These are phyloP conservation scores for Amanita pallidorosea DNA, from an alignment of 768 basidiomycete genomes.

Conservation along the genomic window DNA sequence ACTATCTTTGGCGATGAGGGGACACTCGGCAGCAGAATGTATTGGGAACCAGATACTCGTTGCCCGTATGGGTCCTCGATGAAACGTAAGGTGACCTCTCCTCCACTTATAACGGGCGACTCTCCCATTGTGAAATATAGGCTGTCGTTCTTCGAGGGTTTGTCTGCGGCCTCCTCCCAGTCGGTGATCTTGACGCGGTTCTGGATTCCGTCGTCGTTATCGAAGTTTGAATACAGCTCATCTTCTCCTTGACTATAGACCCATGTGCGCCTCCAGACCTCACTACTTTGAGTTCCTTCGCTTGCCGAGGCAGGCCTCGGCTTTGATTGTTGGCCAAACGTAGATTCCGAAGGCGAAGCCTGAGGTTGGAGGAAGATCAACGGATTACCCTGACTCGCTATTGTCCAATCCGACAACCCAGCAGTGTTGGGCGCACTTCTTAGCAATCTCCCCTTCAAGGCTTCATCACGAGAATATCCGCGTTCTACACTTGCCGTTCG, in stretches of 20 bases:
- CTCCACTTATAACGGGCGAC: not conserved
- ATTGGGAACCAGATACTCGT: not conserved
- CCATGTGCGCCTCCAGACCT: conserved; percentile 1
- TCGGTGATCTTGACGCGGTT: not conserved
- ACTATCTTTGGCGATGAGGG: not conserved
- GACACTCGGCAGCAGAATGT: not conserved
- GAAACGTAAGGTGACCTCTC: conserved; percentile 2
- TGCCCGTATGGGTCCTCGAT: not conserved
- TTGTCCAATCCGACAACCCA: not conserved
- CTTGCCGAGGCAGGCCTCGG: not conserved
- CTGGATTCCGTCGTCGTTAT: not conserved
- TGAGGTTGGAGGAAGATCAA: not conserved
- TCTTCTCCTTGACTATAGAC: not conserved
- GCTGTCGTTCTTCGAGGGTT: not conserved
- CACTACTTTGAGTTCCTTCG: not conserved
- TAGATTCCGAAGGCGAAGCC: not conserved
- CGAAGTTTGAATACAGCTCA: not conserved
- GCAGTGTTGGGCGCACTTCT: not conserved
- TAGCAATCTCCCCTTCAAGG: not conserved
- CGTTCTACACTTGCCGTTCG: not conserved
- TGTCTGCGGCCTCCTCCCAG: not conserved
- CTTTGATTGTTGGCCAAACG: not conserved
- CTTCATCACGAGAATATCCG: not conserved
- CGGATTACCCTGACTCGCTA: not conserved
- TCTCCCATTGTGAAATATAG: conserved; percentile 3